phyloP scores from a whole-genome alignment of 768 basidiomycete species.

The Mycena leptocephala region DNA sequence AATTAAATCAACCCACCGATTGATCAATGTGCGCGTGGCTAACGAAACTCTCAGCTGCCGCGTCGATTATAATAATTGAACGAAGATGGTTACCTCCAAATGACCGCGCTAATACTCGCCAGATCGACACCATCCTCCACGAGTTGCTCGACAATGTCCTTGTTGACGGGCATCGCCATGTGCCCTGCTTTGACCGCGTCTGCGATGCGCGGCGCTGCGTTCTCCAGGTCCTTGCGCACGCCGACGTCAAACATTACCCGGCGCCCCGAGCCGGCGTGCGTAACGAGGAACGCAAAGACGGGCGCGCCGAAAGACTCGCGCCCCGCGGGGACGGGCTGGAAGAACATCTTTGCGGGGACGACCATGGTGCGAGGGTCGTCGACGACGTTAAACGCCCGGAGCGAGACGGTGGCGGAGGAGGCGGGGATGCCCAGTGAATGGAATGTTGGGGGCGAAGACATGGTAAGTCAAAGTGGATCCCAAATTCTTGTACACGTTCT shows the following conservation, averaged over 20 bases:
- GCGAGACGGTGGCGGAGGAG: constrained; percentile 28
- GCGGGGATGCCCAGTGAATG: not conserved
- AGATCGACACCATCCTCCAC: not conserved
- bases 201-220: not conserved
- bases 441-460: too few species aligned
- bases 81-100: constrained; percentile 43
- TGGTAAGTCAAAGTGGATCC: too few species aligned
- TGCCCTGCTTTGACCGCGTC: not conserved
- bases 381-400: constrained; percentile 31
- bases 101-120: constrained; percentile 28
- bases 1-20: too few species aligned
- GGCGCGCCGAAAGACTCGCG: constrained; percentile 29
- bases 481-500: too few species aligned
- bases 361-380: not conserved
- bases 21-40: constrained; percentile 40
- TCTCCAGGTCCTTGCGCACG: constrained; percentile 12
- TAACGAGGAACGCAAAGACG: constrained; percentile 37
- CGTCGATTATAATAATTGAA: too few species aligned
- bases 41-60: too few species aligned
- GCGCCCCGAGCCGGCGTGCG: constrained; percentile 5
- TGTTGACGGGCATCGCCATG: not conserved
- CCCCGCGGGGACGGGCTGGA: constrained; percentile 27
- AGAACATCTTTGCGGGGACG: constrained; percentile 26
- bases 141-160: constrained; percentile 20
- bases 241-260: constrained; percentile 24